Evolutionary conservation across 2,329 filamentous ascomycete genomes (phyloP).

Genomic region (Exutisphaerella laricina): DNA sequence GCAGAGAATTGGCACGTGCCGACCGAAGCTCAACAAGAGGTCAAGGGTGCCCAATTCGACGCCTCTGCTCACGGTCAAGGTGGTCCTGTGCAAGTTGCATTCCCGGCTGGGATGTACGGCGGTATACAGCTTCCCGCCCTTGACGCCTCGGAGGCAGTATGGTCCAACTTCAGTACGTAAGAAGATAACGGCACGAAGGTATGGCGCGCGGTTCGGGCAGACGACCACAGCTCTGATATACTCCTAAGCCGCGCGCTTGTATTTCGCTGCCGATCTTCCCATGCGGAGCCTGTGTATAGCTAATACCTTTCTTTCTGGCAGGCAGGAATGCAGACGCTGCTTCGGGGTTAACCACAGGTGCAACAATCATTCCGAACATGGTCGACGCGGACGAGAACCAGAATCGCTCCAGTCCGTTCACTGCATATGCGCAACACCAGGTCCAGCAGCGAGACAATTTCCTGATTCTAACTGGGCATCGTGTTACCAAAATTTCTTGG

Average conservation of each 20-base stretch:
- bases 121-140: conserved; percentile 23
- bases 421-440: conserved; percentile 23
- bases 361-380: conserved; percentile 27
- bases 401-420: conserved; percentile 27
- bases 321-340: conserved; percentile 22
- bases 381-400: conserved; percentile 19
- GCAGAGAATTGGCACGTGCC: conserved; percentile 26
- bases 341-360: conserved; percentile 21
- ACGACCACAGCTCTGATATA: too few species aligned
- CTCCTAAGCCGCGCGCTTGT: too few species aligned
- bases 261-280: too few species aligned
- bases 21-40: conserved; percentile 7
- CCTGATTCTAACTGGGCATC: conserved; percentile 25
- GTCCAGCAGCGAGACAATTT: conserved; percentile 23
- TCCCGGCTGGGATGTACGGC: conserved; percentile 23
- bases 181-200: too few species aligned
- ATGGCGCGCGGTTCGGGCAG: too few species aligned
- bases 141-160: conserved; percentile 20
- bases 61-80: conserved; percentile 16
- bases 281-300: too few species aligned
- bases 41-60: conserved; percentile 21
- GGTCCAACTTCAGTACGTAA: conserved; percentile 19
- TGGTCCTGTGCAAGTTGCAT: conserved; percentile 24
- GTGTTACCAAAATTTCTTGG: conserved; percentile 24
- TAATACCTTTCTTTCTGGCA: too few species aligned